These are phyloP conservation scores for Pyrenophora seminiperda DNA, from an alignment of 2,329 filamentous ascomycete species.

Conservation along the genomic window DNA sequence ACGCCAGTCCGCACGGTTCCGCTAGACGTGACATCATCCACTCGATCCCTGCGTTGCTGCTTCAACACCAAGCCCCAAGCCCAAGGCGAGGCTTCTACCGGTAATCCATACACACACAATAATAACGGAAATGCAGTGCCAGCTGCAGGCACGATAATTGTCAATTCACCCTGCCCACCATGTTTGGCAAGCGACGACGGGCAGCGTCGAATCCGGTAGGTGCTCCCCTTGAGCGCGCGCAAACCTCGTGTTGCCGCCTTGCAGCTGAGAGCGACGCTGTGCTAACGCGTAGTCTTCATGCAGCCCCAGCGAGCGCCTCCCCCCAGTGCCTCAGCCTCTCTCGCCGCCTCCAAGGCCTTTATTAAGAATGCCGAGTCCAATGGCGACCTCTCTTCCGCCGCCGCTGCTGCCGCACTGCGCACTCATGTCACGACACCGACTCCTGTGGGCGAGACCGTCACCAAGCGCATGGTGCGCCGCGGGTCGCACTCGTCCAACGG, in stretches of 20 bases:
- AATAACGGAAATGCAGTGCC: constrained; percentile 28
- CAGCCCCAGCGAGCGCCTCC: constrained; percentile 46
- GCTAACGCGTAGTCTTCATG: constrained; percentile 31
- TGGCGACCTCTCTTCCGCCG: constrained; percentile 76
- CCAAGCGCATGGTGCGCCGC: constrained; percentile 80
- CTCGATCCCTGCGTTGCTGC: constrained; percentile 20
- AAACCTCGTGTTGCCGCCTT: constrained; percentile 1
- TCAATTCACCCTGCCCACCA: constrained; percentile 28
- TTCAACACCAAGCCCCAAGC: constrained; percentile 8
- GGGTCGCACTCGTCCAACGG: constrained; percentile 72
- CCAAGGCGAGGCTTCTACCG: constrained; percentile 7
- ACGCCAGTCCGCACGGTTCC: constrained; percentile 13
- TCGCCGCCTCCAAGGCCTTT: constrained; percentile 82
- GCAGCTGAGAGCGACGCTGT: constrained; percentile 11
- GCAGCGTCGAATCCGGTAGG: constrained; percentile 45
- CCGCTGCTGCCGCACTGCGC: constrained; percentile 82
- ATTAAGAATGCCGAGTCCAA: constrained; percentile 68
- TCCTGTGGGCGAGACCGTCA: constrained; percentile 80
- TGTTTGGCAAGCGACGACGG: constrained; percentile 42
- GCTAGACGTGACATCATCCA: constrained; percentile 27
- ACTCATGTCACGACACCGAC: constrained; percentile 78
- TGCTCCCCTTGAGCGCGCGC: constrained; percentile 11
- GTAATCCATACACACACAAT: constrained; percentile 5
- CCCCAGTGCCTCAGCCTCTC: constrained; percentile 73
- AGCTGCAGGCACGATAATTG: constrained; percentile 29